Conservation (phyloP, 305 asterid species). For the Galium porrigens region DNA sequence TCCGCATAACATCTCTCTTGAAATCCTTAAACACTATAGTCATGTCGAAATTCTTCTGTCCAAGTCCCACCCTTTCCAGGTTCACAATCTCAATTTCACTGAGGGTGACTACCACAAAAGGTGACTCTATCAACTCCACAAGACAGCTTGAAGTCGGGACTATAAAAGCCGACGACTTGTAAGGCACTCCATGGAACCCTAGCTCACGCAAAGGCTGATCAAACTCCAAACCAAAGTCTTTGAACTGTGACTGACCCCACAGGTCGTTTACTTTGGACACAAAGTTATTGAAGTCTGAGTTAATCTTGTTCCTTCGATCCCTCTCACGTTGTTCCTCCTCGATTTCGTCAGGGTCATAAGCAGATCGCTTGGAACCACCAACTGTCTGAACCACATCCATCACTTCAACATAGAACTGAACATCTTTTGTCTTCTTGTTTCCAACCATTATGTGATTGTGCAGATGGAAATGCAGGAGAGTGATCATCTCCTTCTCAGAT, state of each 20-base stretch:
- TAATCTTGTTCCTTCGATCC: conserved; percentile 60
- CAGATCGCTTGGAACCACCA: conserved; percentile 58
- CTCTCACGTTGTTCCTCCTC: conserved; percentile 85
- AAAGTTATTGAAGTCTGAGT: conserved; percentile 49
- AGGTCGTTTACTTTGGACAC: conserved; percentile 62
- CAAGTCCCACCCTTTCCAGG: conserved; percentile 73
- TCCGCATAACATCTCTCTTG: conserved; percentile 56
- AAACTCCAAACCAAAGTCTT: conserved; percentile 50
- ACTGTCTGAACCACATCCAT: conserved; percentile 69
- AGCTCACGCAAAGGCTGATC: conserved; percentile 74
- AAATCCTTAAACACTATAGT: conserved; percentile 72
- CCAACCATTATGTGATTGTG: conserved; percentile 86
- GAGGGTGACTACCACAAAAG: conserved; percentile 51
- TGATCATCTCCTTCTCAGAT: conserved; percentile 71
- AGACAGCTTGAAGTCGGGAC: conserved; percentile 66
- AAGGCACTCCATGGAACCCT: conserved; percentile 71
- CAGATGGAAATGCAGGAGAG: conserved; percentile 67
- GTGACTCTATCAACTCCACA: conserved; percentile 67
- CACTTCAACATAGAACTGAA: conserved; percentile 69
- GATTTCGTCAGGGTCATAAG: conserved; percentile 77
- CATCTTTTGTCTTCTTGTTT: conserved; percentile 66
- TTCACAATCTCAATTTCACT: conserved; percentile 71
- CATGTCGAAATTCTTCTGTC: conserved; percentile 80
- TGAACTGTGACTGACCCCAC: conserved; percentile 35
- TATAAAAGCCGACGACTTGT: conserved; percentile 55